These are phyloP conservation scores for Alternaria hordeiaustralica DNA, from an alignment of 2,329 filamentous ascomycete genomes.

Conservation along the genomic window DNA sequence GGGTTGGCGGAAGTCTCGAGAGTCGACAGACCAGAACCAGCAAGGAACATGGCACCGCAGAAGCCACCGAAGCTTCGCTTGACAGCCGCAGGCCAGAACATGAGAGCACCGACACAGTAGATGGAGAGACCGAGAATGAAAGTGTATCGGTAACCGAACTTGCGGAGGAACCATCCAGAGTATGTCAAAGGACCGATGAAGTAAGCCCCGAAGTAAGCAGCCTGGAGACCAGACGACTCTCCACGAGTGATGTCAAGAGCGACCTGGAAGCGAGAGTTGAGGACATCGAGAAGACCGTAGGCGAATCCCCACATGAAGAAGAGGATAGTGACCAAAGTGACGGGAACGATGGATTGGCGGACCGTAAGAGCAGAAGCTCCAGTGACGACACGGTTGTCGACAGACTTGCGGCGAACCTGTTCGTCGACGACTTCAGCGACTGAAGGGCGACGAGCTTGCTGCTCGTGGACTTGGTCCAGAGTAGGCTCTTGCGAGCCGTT, in stretches of 20 bases:
- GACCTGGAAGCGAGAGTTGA: conserved; percentile 54
- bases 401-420: conserved; percentile 42
- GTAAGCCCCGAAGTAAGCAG: conserved; percentile 68
- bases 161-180: conserved; percentile 68
- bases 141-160: conserved; percentile 79
- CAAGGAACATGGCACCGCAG: conserved; percentile 73
- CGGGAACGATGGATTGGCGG: conserved; percentile 57
- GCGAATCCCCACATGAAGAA: conserved; percentile 62
- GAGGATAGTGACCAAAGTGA: conserved; percentile 55
- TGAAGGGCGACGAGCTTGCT: conserved; percentile 47
- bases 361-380: conserved; percentile 51
- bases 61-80: conserved; percentile 77
- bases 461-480: conserved; percentile 44
- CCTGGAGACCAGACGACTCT: conserved; percentile 68
- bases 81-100: conserved; percentile 84
- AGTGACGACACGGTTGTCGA: conserved; percentile 44
- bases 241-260: conserved; percentile 55
- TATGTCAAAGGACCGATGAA: conserved; percentile 61
- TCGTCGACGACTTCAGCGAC: conserved; percentile 41
- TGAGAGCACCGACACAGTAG: conserved; percentile 73
- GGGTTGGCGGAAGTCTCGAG: conserved; percentile 81
- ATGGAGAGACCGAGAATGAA: conserved; percentile 77
- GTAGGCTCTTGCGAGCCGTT: conserved; percentile 41
- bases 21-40: conserved; percentile 74
- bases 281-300: conserved; percentile 54